phyloP scores from a whole-genome alignment of 345 rosid species.

The Sonneratia alba region DNA sequence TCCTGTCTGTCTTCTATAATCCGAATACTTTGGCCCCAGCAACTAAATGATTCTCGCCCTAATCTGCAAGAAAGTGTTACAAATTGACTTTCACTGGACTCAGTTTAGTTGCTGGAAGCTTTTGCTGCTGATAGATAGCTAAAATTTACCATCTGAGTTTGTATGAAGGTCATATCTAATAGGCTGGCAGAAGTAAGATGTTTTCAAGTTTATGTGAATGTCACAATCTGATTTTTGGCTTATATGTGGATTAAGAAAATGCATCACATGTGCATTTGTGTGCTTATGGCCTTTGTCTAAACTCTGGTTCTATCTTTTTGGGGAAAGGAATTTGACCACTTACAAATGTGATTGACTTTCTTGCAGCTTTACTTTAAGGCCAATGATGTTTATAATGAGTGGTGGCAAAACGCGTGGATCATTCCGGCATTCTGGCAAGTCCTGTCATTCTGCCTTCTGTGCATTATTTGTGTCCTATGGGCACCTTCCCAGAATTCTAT shows the following conservation, averaged over 20 bases:
- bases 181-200: not conserved
- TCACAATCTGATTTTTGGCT: not conserved
- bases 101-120: no score
- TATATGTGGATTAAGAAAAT: not conserved
- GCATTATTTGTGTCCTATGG: conserved; percentile 88
- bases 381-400: conserved; percentile 87
- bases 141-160: not conserved
- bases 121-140: not conserved
- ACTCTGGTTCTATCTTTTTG: not conserved
- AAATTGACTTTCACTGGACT: no score
- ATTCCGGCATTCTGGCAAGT: conserved; percentile 92
- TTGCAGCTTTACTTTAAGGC: conserved; percentile 92
- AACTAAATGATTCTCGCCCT: no score
- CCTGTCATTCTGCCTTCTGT: conserved; percentile 62
- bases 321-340: not conserved
- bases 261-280: not conserved
- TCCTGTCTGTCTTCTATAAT: no score
- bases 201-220: not conserved
- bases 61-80: no score
- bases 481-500: conserved; percentile 90
- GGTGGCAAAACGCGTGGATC: conserved; percentile 92
- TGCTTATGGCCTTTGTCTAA: not conserved
- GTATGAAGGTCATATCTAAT: not conserved
- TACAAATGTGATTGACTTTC: conserved; percentile 1
- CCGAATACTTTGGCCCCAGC: no score